Percentiles rank a stretch among this genome's conserved stretches.
phyloP scores from a whole-genome alignment of 129 eudicot genomes.

The Pseudognaphalium luteoalbum region DNA sequence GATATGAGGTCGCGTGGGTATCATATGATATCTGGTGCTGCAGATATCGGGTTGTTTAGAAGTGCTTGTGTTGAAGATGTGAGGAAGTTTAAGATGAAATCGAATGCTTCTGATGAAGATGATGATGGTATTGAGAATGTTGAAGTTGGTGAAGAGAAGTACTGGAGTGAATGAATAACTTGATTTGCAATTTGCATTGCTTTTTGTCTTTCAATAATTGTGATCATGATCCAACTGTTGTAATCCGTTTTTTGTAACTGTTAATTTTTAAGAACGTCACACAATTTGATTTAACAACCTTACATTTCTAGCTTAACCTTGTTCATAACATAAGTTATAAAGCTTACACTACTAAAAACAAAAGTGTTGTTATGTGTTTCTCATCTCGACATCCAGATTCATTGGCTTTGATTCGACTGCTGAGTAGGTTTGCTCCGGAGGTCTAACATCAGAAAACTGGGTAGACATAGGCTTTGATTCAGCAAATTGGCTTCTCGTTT shows the following conservation, averaged over 20 bases:
- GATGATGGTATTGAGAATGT: conserved; percentile 25
- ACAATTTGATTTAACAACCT: neutral
- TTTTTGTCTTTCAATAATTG: neutral
- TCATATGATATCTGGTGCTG: conserved; percentile 80
- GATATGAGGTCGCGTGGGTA: conserved; percentile 71
- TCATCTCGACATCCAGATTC: conserved; percentile 42
- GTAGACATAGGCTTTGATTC: conserved; percentile 42
- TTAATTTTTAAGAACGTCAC: neutral
- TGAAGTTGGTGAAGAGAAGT: conserved; percentile 49
- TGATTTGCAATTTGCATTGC: neutral
- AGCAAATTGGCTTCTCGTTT: conserved; percentile 42
- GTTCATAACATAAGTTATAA: conserved; percentile 9
- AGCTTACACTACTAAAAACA: neutral
- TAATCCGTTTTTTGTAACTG: neutral
- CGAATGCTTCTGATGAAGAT: conserved; percentile 26
- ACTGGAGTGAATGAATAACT: conserved; percentile 60
- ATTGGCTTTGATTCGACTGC: conserved; percentile 43
- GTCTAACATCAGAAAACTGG: conserved; percentile 40
- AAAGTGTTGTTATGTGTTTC: neutral
- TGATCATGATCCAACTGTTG: conserved; percentile 26
- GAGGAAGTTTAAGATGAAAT: conserved; percentile 52
- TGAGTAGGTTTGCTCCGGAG: conserved; percentile 43
- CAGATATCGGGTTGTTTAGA: conserved; percentile 75
- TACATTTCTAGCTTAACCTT: conserved; percentile 3
- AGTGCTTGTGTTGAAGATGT: conserved; percentile 80